phyloP scores from a whole-genome alignment of 495 filamentous ascomycete species.

The Thermochaetoides thermophila region DNA sequence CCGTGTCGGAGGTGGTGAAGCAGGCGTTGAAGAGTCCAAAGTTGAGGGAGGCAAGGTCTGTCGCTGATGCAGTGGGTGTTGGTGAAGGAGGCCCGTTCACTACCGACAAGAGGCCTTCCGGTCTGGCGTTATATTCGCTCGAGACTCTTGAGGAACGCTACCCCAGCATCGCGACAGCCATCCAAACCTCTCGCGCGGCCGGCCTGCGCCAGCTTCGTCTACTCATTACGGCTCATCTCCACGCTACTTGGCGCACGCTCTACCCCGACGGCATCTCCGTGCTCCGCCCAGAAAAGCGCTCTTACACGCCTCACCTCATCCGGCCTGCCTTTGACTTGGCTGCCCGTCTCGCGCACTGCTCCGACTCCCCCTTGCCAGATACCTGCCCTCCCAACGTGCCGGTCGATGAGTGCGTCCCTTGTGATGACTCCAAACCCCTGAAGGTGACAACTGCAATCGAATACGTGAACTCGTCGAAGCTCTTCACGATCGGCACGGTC shows the following conservation, averaged over 20 bases:
- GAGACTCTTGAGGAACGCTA: conserved; percentile 47
- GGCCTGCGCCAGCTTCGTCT: conserved; percentile 49
- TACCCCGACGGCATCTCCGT: conserved; percentile 62
- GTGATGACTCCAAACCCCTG: conserved; percentile 41
- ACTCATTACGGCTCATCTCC: conserved; percentile 76
- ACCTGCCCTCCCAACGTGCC: conserved; percentile 78
- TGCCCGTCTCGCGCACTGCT: conserved; percentile 55
- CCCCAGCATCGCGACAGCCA: conserved; percentile 46
- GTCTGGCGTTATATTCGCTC: conserved; percentile 68
- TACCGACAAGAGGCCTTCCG: conserved; percentile 43
- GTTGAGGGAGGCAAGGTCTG: conserved; percentile 38
- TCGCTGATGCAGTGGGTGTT: conserved; percentile 40
- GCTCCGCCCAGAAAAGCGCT: conserved; percentile 56
- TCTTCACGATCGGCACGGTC: conserved; percentile 73
- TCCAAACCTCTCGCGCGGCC: conserved; percentile 34
- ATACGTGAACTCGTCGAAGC: conserved; percentile 44
- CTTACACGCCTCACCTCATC: conserved; percentile 58
- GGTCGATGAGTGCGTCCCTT: conserved; percentile 62
- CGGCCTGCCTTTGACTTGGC: conserved; percentile 57
- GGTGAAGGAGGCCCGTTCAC: conserved; percentile 33
- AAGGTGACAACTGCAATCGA: conserved; percentile 41
- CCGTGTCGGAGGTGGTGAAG: conserved; percentile 53
- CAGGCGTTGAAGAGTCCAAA: conserved; percentile 40
- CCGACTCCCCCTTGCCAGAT: conserved; percentile 48
- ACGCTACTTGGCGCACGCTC: conserved; percentile 68